Evolutionary conservation across 2,329 filamentous ascomycete genomes (phyloP), one percentile per base, ranked within the genome.

Genomic region (Sclerotinia subarctica): DNA sequence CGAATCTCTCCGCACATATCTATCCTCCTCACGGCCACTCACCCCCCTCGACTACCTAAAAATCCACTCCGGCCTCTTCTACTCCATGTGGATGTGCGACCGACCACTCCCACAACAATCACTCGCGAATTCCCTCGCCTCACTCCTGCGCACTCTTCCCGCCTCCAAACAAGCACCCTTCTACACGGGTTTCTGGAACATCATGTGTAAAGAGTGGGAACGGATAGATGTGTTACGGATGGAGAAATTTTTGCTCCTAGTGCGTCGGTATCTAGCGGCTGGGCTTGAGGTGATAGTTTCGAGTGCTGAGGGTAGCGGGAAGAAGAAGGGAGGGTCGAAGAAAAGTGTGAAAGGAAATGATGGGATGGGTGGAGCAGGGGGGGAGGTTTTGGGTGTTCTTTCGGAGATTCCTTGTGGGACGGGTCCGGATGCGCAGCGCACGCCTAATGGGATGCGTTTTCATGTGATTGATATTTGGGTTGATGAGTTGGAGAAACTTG

Each of bases 61-160:
- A 82, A 86, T 98, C 72, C 97, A 93, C 93, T 96, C 96, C 78
- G 94, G 93, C 6, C 86, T 98, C 26, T 97, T 95, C 83, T 97
- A 93, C 84, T 90, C 90, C 76, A 87, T 95, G 76, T 97, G 93
- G 90, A 95, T 97, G 89, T 93, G 90, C 79, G 94, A 97, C 83
- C 91, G 93, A 59, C 90, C 93, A 15, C 81, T 89, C n/a, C 89
- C 91, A 3, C 94, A 97, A 82, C 93, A 97, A 82, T 86, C 86
- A 54, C 90, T 98, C 57, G 91, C 91, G 73, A 81, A 84, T 72
- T 89, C 94, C 70, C 89, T 98, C 67, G 91, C 93, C 54, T 85
- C 81, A 1, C 86, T 97, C 60, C 78, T 90, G 56, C 83, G 85
- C 70, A 80, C 84, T 29, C 81, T 94, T 38, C 85, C 86, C 51